Percentiles rank a stretch among this genome's conserved stretches.
Evolutionary conservation across 768 basidiomycete genomes (phyloP).

Genomic region (Pseudohyphozyma bogoriensis): DNA sequence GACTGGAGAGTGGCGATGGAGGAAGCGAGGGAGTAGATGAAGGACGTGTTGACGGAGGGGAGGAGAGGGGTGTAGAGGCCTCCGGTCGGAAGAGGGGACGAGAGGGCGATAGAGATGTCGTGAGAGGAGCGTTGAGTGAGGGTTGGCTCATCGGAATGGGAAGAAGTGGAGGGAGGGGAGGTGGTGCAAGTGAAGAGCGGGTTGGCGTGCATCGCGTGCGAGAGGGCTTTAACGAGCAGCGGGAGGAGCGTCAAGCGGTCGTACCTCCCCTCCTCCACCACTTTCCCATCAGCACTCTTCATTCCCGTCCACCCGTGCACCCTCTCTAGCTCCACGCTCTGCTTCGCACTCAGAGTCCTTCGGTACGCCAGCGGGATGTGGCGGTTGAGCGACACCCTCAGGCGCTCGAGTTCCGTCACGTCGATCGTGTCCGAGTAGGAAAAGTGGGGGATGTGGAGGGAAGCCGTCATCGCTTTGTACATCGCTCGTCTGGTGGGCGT

Average conservation of each 20-base stretch:
- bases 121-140: slow-evolving; percentile 38
- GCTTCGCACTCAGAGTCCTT: slow-evolving; percentile 4
- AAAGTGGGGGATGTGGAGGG: slow-evolving; percentile 76
- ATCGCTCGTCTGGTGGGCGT: slow-evolving; percentile 68
- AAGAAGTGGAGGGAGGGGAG: slow-evolving; percentile 18
- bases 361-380: slow-evolving; percentile 12
- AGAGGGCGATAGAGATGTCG: slow-evolving; percentile 70
- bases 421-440: slow-evolving; percentile 43
- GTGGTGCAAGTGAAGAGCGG: slow-evolving; percentile 71
- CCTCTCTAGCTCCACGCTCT: background rate
- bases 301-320: no score
- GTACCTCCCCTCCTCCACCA: slow-evolving; percentile 12
- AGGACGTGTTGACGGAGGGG: slow-evolving; percentile 43
- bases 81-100: slow-evolving; percentile 51
- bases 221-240: slow-evolving; percentile 69
- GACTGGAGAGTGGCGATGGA: slow-evolving; percentile 52
- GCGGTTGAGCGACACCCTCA: slow-evolving; percentile 14
- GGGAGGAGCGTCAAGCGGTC: slow-evolving; percentile 69
- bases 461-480: slow-evolving; percentile 75
- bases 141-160: slow-evolving; percentile 3
- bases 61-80: slow-evolving; percentile 76
- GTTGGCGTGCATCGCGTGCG: slow-evolving; percentile 71
- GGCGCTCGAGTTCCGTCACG: slow-evolving; percentile 25
- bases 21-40: slow-evolving; percentile 46
- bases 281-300: no score